Conservation (phyloP, 495 filamentous ascomycete genomes). For the Endocarpon pusillum region DNA sequence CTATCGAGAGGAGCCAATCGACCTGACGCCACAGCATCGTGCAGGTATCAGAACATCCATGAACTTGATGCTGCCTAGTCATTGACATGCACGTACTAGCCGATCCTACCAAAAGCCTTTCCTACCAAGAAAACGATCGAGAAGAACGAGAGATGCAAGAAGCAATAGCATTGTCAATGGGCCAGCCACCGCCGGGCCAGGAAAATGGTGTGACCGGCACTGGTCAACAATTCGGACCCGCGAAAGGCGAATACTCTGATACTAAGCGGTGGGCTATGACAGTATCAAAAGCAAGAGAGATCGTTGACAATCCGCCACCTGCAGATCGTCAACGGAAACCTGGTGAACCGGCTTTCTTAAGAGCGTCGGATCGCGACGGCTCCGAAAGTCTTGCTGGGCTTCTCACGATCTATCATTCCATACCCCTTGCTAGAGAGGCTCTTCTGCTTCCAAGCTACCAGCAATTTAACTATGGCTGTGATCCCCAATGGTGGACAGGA, state of each 20-base stretch:
- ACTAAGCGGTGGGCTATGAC: conserved; percentile 65
- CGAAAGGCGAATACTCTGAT: conserved; percentile 41
- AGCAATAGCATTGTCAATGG: conserved; percentile 37
- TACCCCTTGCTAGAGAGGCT: conserved; percentile 63
- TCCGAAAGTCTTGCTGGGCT: conserved; percentile 52
- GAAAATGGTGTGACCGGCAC: conserved; percentile 38
- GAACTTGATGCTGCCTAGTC: conserved; percentile 5
- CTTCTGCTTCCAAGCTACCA: conserved; percentile 38
- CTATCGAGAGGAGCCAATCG: conserved; percentile 17
- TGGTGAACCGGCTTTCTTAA: conserved; percentile 54
- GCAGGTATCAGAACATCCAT: conserved; percentile 6
- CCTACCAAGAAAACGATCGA: conserved; percentile 31
- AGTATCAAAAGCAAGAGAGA: conserved; percentile 37
- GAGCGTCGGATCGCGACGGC: conserved; percentile 38
- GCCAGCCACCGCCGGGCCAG: conserved; percentile 29
- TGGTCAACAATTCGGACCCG: conserved; percentile 6
- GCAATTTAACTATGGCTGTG: conserved; percentile 46
- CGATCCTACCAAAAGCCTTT: conserved; percentile 25
- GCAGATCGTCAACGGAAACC: conserved; percentile 39
- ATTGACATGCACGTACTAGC: conserved; percentile 15
- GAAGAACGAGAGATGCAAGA: conserved; percentile 40
- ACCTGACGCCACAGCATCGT: conserved; percentile 6
- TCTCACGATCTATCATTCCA: conserved; percentile 65
- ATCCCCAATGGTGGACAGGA: conserved; percentile 78
- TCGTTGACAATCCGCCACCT: conserved; percentile 41